Base-by-base conservation (phyloP, 768 basidiomycete species). In the Amanita pallidorosea region DNA sequence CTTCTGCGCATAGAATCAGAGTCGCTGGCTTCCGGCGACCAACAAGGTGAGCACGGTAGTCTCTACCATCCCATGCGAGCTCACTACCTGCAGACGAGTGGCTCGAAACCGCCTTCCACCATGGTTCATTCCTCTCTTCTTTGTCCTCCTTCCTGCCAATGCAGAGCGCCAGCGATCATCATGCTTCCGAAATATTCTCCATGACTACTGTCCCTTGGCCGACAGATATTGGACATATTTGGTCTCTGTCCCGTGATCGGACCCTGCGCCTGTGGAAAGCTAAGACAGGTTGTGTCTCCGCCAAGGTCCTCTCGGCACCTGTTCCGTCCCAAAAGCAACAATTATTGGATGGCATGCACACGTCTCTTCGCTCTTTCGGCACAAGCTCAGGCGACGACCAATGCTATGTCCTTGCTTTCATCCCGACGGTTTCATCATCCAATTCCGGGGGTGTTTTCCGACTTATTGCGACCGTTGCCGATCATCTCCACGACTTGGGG, bases 181-280 rank as follows among this genome's bases (percentile, higher is more conserved):
- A 72, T 45, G 73, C 74, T 5, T 68, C 78, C 17, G 79, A 85
- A 53, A 80, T 88, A 45, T 70, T 92, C 43, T 80, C 86, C 40
- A 70, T 89, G 36, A 77, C 87, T 5, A 81, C 80, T 40, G 76
- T 83, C 63, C 79, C 85, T 37, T 85, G 81, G 67, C 86, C 86
- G 15, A 85, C 83, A 12, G 85, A 87, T 60, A 72, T 86, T 51
- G 76, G 73, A 33, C 74, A 87, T 57, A 69, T 85, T 18, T 95
- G 89, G 79, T 84, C 91, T 1, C 74, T 98, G 37, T 92, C 93
- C 7, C 75, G 91, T 49, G 91, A 96, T 69, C 77, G 86, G 49
- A 84, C 82, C 31, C 71, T 98, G 37, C 77, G 91, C 35, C 70
- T 88, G 38, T 97, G 93, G 93, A 85, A 86, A 55, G 74, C 82